phyloP scores from a whole-genome alignment of 345 rosid genomes.

The Sisymbrium irio region DNA sequence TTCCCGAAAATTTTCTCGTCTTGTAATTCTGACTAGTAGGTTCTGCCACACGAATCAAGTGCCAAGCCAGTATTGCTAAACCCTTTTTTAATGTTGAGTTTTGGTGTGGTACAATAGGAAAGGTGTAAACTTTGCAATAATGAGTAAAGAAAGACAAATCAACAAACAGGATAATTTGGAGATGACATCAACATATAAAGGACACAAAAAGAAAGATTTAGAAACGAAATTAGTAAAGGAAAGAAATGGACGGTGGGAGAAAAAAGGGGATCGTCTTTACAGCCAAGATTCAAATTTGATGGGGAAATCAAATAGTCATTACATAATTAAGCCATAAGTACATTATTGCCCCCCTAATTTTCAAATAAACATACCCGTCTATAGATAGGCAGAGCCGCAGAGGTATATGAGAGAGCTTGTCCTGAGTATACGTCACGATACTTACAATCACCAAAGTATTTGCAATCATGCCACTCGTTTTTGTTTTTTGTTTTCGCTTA shows the following conservation, averaged over 20 bases:
- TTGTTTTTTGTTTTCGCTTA: too few species aligned
- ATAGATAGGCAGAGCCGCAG: neutral
- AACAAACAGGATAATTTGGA: neutral
- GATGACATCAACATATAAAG: neutral
- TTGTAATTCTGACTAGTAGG: too few species aligned
- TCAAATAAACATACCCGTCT: neutral
- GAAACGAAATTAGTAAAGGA: neutral
- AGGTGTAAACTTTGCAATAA: neutral
- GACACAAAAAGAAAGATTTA: conserved; percentile 19
- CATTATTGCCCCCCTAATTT: neutral
- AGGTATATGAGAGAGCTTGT: neutral
- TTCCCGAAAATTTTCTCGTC: neutral
- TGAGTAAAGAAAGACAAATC: neutral
- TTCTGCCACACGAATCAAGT: neutral
- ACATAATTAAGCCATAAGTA: conserved; percentile 32
- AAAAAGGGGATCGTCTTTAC: conserved; percentile 40
- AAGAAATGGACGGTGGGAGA: neutral
- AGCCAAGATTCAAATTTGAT: conserved; percentile 29
- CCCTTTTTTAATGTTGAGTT: neutral
- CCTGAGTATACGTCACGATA: neutral
- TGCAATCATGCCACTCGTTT: too few species aligned
- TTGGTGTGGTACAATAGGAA: neutral
- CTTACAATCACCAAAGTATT: neutral
- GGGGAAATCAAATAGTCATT: conserved; percentile 41
- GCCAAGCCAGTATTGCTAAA: neutral